Conservation (phyloP, 2,329 filamentous ascomycete species). For the Pseudocercospora eumusae region DNA sequence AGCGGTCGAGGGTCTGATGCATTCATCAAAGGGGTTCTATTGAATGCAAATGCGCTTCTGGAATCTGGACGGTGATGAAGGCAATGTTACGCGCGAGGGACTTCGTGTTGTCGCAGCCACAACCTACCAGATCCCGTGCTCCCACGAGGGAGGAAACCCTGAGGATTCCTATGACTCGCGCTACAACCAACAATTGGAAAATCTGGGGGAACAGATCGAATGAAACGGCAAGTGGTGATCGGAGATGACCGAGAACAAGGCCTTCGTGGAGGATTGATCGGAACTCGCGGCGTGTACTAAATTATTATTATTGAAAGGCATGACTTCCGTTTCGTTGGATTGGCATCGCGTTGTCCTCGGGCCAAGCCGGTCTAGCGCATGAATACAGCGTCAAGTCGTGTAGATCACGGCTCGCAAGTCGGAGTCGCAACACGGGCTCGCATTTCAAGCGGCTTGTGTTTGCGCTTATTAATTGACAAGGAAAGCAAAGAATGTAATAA, state of each 20-base stretch:
- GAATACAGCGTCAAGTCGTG: background rate
- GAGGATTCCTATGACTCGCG: conserved; percentile 8
- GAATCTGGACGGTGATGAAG: background rate
- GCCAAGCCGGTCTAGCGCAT: background rate
- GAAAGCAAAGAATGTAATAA: background rate
- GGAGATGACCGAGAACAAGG: conserved; percentile 5
- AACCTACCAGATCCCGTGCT: background rate
- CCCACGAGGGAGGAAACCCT: conserved; percentile 2
- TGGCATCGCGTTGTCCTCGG: background rate
- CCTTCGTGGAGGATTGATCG: background rate
- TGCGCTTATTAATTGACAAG: background rate
- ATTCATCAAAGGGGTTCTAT: no score
- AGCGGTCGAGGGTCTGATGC: background rate
- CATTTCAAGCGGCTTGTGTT: background rate
- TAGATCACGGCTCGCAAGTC: background rate
- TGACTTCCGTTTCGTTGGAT: background rate
- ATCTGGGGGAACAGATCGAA: background rate
- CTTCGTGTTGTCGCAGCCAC: no score
- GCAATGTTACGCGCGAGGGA: background rate
- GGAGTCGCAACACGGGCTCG: background rate
- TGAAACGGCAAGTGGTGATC: conserved; percentile 3
- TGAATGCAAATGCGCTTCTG: background rate
- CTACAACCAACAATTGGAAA: background rate
- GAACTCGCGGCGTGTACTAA: background rate
- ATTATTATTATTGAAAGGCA: background rate